These are phyloP conservation scores for Lentinula sp. DNA, from an alignment of 768 basidiomycete genomes.

Conservation along the genomic window DNA sequence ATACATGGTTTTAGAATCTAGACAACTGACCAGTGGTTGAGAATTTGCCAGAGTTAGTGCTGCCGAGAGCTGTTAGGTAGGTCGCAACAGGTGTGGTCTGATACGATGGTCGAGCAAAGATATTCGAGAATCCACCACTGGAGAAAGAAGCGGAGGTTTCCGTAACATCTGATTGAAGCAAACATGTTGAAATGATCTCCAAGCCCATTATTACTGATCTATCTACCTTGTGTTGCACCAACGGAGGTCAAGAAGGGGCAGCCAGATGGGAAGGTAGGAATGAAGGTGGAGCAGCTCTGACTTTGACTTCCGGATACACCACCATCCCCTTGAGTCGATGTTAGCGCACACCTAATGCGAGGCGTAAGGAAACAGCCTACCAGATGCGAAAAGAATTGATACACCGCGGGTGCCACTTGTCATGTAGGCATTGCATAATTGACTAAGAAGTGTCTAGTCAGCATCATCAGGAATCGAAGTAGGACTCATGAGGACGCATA, in stretches of 20 bases:
- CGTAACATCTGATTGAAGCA: conserved; percentile 14
- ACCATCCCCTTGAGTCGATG: conserved; percentile 24
- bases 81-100: conserved; percentile 19
- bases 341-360: neutral
- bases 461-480: neutral
- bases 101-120: conserved; percentile 23
- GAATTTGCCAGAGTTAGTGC: conserved; percentile 36
- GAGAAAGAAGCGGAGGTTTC: conserved; percentile 42
- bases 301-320: conserved; percentile 10
- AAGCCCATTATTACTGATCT: neutral
- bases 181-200: neutral
- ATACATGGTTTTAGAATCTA: conserved; percentile 9
- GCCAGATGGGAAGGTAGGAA: conserved; percentile 40
- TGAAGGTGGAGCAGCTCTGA: conserved; percentile 16
- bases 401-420: conserved; percentile 43
- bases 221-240: neutral
- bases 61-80: conserved; percentile 18
- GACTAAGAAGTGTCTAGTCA: conserved; percentile 6
- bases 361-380: conserved; percentile 26
- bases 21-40: conserved; percentile 27
- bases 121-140: conserved; percentile 48
- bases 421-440: conserved; percentile 22
- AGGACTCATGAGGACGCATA: neutral
- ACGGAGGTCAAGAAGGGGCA: conserved; percentile 29
- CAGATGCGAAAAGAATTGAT: conserved; percentile 40